Evolutionary conservation across 2,329 filamentous ascomycete genomes (phyloP), one percentile per base, ranked within the genome.

Genomic region (Trichoderma koningii): DNA sequence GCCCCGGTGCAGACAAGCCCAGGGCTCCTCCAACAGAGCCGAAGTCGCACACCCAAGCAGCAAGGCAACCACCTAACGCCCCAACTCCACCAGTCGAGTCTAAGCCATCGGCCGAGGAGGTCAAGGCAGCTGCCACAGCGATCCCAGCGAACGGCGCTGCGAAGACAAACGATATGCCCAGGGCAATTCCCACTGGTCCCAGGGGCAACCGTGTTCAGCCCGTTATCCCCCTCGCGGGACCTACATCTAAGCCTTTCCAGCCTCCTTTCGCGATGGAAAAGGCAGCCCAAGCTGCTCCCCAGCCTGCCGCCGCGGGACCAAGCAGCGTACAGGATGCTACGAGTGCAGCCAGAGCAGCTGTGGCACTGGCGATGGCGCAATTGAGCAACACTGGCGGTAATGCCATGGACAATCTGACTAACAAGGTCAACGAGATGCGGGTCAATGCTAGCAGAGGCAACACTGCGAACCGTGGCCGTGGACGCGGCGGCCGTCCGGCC

Each of bases 361-460:
- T 92, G n/a, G 89, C 90, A 60, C 86, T 89, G 47, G 91, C 91
- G 2, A 92, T 93, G 88, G 89, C 90, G 1, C 89, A 91, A 72
- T 82, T 93, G 3, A 77, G 77, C 5, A 76, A 76, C 34, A 71
- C 72, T 14, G 80, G 78, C 41, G 78, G 77, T 34, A 84, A 79
- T 19, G 79, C 81, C 2, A 82, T 91, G 73, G 90, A 93, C 69
- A 92, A 92, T 69, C 75, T 93, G 66, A 87, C 89, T 1, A 88
- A 86, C 73, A 89, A 89, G 74, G 89, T 93, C 41, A 87, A 90
- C 66, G 89, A 92, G 72, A 92, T 93, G 89, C 84, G 89, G 65
- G 79, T 87, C 4, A 87, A 86, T 66, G 86, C 89, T 12, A 78
- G 80, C 7, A 77, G 80, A 53, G 66, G 63, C 14, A 79, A 80